Evolutionary conservation across 352 stramenopile genomes (phyloP).

Genomic region (Phytophthora pini): DNA sequence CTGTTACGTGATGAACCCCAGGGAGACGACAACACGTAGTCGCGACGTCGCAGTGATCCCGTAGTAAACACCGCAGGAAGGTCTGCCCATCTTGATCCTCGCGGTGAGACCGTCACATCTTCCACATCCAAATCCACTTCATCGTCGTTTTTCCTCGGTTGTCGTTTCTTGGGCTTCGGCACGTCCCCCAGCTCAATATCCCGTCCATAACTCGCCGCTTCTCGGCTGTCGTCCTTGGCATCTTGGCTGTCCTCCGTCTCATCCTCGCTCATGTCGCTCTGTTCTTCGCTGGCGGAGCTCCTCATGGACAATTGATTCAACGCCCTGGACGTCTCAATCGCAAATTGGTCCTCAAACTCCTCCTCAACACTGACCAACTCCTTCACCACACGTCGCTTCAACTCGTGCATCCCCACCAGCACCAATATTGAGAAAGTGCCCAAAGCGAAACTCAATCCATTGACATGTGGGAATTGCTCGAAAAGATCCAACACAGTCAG

Average conservation of each 20-base stretch:
- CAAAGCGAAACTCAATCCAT: constrained; percentile 57
- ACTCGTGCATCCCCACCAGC: constrained; percentile 47
- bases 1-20: constrained; percentile 39
- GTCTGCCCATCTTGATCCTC: constrained; percentile 43
- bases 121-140: constrained; percentile 15
- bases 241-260: constrained; percentile 32
- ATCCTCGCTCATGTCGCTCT: constrained; percentile 25
- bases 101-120: constrained; percentile 33
- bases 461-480: constrained; percentile 51
- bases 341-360: constrained; percentile 51
- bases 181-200: constrained; percentile 24
- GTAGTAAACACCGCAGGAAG: constrained; percentile 47
- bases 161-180: constrained; percentile 27
- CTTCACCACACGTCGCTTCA: constrained; percentile 47
- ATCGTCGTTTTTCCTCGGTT: constrained; percentile 15
- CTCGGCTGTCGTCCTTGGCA: constrained; percentile 20
- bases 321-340: constrained; percentile 51
- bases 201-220: constrained; percentile 10
- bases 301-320: constrained; percentile 32
- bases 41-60: constrained; percentile 41
- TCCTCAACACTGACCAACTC: constrained; percentile 46
- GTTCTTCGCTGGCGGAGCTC: constrained; percentile 28
- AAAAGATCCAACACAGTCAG: constrained; percentile 66
- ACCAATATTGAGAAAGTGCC: constrained; percentile 57
- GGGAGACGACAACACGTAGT: constrained; percentile 56